Base-by-base conservation (phyloP, 2,329 filamentous ascomycete genomes). In the Diaporthe caulivora region DNA sequence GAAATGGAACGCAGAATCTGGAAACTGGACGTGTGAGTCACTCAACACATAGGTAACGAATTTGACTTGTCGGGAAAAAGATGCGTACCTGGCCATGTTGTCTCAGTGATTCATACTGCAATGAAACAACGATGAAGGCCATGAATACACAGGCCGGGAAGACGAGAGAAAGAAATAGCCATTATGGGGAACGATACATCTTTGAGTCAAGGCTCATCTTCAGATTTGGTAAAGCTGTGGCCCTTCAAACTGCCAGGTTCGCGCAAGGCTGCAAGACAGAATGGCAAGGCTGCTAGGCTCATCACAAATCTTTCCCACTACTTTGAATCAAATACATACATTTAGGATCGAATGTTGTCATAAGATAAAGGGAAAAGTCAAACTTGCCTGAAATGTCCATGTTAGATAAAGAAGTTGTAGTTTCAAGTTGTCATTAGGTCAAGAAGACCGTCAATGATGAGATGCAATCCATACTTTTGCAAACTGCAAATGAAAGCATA, bases 181-280 rank as follows among this genome's bases (percentile, higher is more conserved):
- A 21, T 34, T 9, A 34, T 13, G 2, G 8, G 4, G 6, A 6
- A 21, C 0, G 1, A 1, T 8, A 2, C 17, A 34, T 3, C 1
- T 31, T 34, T 11, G 2, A 21, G 8, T 11, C 10, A 2, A 15
- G 10, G 53, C 53, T 11, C 18, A 18, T 15, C 9, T 37, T 1
- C 29, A n/a, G 11, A 8, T 42, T 17, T 8, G 31, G 1, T 8
- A n/a, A 21, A 3, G 13, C 8, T 24, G 42, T 0, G 29, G 7
- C 1, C n/a, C 2, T 18, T 5, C 3, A 24, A 26, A 47, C 24
- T 29, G n/a, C 0, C 11, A 9, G 29, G 21, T 5, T 10, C n/a
- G 29, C 9, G 15, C 42, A 24, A 34, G 29, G 29, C 42, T 65
- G 44, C 29, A 18, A 18, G 21, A 13, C 29, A 37, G 21, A n/a